These are phyloP conservation scores for Rosellinia necatrix DNA, from an alignment of 2,329 filamentous ascomycete genomes.

Conservation along the genomic window DNA sequence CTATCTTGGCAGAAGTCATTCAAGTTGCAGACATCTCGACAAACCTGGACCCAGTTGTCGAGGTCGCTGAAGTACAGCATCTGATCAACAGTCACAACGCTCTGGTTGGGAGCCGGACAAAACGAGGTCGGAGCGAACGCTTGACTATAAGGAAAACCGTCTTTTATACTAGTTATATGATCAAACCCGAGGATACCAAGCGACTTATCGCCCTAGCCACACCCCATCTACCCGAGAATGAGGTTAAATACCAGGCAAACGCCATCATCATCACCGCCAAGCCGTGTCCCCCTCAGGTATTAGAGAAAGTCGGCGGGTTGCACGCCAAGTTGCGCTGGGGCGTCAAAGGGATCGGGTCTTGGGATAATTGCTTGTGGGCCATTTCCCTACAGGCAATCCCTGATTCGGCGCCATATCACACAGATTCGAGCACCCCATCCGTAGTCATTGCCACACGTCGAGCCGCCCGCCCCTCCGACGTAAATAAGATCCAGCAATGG, in stretches of 20 bases:
- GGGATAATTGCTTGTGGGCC: constrained; percentile 86
- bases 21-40: constrained; percentile 80
- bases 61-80: constrained; percentile 65
- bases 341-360: constrained; percentile 74
- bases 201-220: constrained; percentile 73
- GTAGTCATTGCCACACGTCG: constrained; percentile 83
- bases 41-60: constrained; percentile 44
- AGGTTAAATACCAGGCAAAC: constrained; percentile 83
- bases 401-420: constrained; percentile 69
- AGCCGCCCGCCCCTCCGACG: constrained; percentile 77
- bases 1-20: constrained; percentile 79
- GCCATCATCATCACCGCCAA: constrained; percentile 88
- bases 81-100: constrained; percentile 88
- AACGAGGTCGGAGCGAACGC: constrained; percentile 46
- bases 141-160: constrained; percentile 84
- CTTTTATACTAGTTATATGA: constrained; percentile 91
- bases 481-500: constrained; percentile 82
- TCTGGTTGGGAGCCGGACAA: constrained; percentile 49
- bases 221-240: constrained; percentile 65
- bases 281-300: constrained; percentile 70
- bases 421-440: constrained; percentile 76
- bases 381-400: constrained; percentile 76
- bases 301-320: constrained; percentile 85
- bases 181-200: constrained; percentile 72
- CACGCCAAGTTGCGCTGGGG: constrained; percentile 84